Percentiles rank a stretch among this genome's conserved stretches.
These are phyloP conservation scores for Sugiyamaella novakii DNA, from an alignment of 1,139 yeast genomes.

Conservation along the genomic window DNA sequence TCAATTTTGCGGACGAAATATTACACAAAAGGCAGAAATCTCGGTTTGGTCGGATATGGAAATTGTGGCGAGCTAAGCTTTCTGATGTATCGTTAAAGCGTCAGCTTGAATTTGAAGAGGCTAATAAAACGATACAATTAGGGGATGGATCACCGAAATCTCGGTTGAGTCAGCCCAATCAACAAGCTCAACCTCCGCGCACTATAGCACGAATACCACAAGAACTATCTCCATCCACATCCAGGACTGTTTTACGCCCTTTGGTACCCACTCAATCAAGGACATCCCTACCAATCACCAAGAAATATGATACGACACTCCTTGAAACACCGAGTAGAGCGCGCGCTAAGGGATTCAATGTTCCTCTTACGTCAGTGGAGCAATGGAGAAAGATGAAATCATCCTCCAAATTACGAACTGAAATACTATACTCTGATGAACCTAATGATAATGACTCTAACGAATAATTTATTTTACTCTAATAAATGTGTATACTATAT, in stretches of 20 bases:
- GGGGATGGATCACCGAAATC: conserved; percentile 7
- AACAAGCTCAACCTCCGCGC: background rate
- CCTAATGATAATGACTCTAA: conserved; percentile 11
- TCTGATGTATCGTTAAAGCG: conserved; percentile 3
- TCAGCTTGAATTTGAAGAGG: conserved; percentile 3
- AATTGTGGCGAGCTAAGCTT: conserved; percentile 31
- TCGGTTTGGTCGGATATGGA: conserved; percentile 31
- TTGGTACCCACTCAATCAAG: conserved; percentile 7
- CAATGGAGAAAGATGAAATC: conserved; percentile 29
- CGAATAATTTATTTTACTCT: background rate
- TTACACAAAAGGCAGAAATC: conserved; percentile 25
- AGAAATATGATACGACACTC: conserved; percentile 7
- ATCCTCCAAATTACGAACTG: conserved; percentile 9
- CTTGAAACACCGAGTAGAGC: conserved; percentile 31
- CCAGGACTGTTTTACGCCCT: background rate
- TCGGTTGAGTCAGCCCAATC: background rate
- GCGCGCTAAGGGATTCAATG: conserved; percentile 20
- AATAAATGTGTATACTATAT: conserved; percentile 10
- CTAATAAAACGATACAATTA: background rate
- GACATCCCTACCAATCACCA: background rate
- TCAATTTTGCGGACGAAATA: conserved; percentile 25
- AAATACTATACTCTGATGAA: conserved; percentile 6
- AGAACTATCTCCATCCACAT: conserved; percentile 1
- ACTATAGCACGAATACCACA: conserved; percentile 7
- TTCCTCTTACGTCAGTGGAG: conserved; percentile 31